Base-by-base conservation (phyloP, 805 yeast genomes). In the Saccharomyces kudriavzevii region DNA sequence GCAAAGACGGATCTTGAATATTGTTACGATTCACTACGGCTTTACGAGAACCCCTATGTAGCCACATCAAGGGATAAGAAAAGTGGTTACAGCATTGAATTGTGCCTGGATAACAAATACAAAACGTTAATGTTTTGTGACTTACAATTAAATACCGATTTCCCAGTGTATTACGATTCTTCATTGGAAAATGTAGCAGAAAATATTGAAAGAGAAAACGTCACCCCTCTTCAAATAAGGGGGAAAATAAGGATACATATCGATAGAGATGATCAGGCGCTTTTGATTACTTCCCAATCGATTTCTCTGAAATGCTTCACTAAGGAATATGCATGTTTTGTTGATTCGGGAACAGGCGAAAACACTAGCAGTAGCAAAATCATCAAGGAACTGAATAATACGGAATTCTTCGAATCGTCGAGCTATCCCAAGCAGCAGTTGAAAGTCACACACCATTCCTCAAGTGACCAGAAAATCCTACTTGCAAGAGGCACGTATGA, bases 271-370 rank as follows among this genome's bases (percentile, higher is more conserved):
- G 29, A 47, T 45, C 25, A 24, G 10, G 57, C 59, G 5, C 43
- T 58, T 14, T 27, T 53, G 14, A 29, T 60, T 45, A 53, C 49
- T 31, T 52, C 52, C n/a, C 52, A 56, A n/a, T 45, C 49, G 8
- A 50, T 60, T 4, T 49, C 54, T 31, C 51, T 60, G 47, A 60
- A 60, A 50, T 60, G 62, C 48, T 60, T 56, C 47, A 52, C 57
- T 20, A 54, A 55, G n/a, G 62, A 60, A 45, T 60, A 51, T 45
- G 55, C 55, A 2, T 54, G 58, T 49, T 49, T 55, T 49, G 49
- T 52, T 5, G 51, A 59, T 27, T n/a, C 52, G 6, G 28, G 25
- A 14, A 52, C 22, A 29, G 27, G 48, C 4, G 29, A 52, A n/a
- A 48, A 29, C 14, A 27, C 45, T 10, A 14, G 8, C 1, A 43